Evolutionary conservation across 768 basidiomycete genomes (phyloP).

Genomic region (Lanmaoa pseudosensibilis): DNA sequence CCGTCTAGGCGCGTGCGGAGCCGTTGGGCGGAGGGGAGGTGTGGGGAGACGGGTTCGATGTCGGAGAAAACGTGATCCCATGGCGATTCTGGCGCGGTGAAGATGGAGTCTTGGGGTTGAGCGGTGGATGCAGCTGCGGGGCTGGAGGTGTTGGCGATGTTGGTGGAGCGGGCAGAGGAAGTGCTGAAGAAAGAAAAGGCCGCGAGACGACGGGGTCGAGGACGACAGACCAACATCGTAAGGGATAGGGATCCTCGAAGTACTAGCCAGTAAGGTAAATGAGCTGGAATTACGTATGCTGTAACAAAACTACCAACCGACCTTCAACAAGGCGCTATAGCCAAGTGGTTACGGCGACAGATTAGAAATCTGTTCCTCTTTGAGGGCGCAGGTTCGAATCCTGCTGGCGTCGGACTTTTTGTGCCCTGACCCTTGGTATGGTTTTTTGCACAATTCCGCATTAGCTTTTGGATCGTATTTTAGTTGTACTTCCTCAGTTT

Average conservation of each 20-base stretch:
- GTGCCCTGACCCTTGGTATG: no score
- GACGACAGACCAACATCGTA: conserved; percentile 23
- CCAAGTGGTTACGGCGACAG: conserved; percentile 78
- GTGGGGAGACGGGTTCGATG: conserved; percentile 36
- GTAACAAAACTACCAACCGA: accelerated
- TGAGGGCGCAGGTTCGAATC: conserved; percentile 49
- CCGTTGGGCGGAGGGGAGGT: conserved; percentile 20
- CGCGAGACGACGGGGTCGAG: conserved; percentile 2
- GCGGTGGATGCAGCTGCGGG: conserved; percentile 1
- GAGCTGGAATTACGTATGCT: no score
- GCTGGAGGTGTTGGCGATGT: not conserved
- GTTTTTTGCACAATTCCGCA: no score
- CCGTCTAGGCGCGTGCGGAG: conserved; percentile 11
- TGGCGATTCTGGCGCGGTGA: conserved; percentile 36
- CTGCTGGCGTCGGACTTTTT: conserved; percentile 38
- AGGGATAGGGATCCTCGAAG: conserved; percentile 23
- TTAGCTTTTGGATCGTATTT: no score
- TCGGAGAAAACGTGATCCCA: conserved; percentile 59
- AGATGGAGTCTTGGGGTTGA: conserved; percentile 31
- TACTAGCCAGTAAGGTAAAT: conserved; percentile 44
- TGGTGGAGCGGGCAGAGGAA: not conserved
- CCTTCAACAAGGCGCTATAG: conserved; percentile 55
- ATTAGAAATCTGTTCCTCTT: conserved; percentile 46
- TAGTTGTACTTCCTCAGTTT: no score
- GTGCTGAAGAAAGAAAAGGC: not conserved